These are phyloP conservation scores for Zalerion maritima DNA, from an alignment of 495 filamentous ascomycete genomes.

Conservation along the genomic window DNA sequence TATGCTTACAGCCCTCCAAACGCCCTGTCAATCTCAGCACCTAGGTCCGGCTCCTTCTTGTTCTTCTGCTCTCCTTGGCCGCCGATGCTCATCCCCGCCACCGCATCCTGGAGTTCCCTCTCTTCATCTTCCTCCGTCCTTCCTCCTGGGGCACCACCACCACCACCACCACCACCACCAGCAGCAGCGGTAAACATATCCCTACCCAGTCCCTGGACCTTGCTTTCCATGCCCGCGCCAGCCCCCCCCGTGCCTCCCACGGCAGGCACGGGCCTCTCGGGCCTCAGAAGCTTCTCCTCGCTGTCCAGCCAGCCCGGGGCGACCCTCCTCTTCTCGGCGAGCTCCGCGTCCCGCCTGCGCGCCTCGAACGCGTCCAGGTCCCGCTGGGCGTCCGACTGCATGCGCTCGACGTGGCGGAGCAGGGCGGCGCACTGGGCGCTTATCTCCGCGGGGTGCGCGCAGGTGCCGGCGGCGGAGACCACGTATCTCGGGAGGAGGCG, in stretches of 20 bases:
- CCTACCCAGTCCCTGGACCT: too few relatives aligned
- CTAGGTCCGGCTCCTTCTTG: conserved; percentile 41
- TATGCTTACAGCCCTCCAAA: conserved; percentile 55
- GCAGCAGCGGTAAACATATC: too few relatives aligned
- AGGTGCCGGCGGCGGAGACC: conserved; percentile 56
- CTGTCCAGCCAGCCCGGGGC: conserved; percentile 93
- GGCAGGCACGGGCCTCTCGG: conserved; percentile 28
- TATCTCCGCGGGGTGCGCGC: conserved; percentile 69
- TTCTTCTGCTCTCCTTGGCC: conserved; percentile 22
- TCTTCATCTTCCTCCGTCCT: conserved; percentile 2
- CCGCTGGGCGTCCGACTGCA: conserved; percentile 45
- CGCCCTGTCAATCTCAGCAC: conserved; percentile 74
- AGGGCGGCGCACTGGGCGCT: conserved; percentile 63
- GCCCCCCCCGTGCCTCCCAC: conserved; percentile 5
- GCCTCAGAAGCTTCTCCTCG: conserved; percentile 70
- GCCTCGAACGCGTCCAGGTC: conserved; percentile 58
- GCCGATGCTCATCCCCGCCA: conserved; percentile 15
- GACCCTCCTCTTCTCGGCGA: conserved; percentile 81
- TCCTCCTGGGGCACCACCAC: too few relatives aligned
- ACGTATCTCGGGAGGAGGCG: conserved; percentile 50
- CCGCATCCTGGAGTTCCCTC: conserved; percentile 9
- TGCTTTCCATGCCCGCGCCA: conserved; percentile 3
- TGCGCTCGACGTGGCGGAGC: conserved; percentile 53
- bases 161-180: conserved; percentile 2
- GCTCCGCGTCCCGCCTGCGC: conserved; percentile 54